phyloP scores from a whole-genome alignment of 768 basidiomycete genomes.

The Hemileccinum rubropunctum region DNA sequence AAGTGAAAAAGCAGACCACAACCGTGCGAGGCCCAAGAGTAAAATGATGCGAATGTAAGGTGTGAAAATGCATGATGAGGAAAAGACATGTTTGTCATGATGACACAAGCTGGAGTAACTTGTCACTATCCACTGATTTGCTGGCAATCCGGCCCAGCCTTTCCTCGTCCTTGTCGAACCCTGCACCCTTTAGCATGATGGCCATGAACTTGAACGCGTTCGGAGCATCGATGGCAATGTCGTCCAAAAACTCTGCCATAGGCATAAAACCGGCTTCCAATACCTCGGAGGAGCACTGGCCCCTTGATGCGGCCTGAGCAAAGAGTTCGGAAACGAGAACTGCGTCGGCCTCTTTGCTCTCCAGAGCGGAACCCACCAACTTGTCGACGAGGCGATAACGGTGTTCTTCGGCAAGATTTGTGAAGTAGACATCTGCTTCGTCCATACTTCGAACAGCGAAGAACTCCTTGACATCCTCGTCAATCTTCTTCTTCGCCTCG shows the following conservation, averaged over 20 bases:
- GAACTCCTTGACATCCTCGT: constrained; percentile 83
- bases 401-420: constrained; percentile 61
- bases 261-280: constrained; percentile 76
- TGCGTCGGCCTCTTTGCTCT: constrained; percentile 80
- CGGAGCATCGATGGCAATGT: constrained; percentile 88
- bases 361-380: constrained; percentile 69
- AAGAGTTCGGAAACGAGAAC: constrained; percentile 78
- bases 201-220: constrained; percentile 78
- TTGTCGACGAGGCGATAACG: constrained; percentile 70
- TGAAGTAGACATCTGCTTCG: constrained; percentile 88
- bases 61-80: constrained; percentile 10
- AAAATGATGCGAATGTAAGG: constrained; percentile 12
- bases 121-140: constrained; percentile 60
- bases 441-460: constrained; percentile 79
- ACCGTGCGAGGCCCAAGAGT: constrained; percentile 12
- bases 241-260: constrained; percentile 77
- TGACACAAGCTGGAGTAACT: constrained; percentile 57
- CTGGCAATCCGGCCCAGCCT: constrained; percentile 52
- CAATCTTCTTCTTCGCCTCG: constrained; percentile 72
- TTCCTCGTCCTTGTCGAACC: constrained; percentile 56
- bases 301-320: constrained; percentile 55
- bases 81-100: constrained; percentile 24
- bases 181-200: constrained; percentile 67
- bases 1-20: constrained; percentile 5
- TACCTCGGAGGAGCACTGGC: constrained; percentile 51